Percentiles rank a stretch among this genome's conserved stretches.
Conservation (phyloP, 164 flowering plant species). For the Euptelea pleiosperma region DNA sequence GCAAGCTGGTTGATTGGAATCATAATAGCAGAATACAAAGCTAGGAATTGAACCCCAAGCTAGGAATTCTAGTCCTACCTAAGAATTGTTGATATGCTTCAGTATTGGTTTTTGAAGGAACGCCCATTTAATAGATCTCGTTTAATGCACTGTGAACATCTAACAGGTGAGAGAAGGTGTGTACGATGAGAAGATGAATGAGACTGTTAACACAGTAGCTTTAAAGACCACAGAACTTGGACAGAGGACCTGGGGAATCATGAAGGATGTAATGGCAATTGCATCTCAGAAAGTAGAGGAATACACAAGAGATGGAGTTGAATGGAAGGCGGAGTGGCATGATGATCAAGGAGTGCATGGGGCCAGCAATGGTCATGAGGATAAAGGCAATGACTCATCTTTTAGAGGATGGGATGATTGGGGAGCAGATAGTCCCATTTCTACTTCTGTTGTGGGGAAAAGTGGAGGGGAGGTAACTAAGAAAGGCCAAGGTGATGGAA, state of each 20-base stretch:
- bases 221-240: slow-evolving; percentile 21
- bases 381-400: background rate
- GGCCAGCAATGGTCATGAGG: slow-evolving; percentile 1
- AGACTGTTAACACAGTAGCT: slow-evolving; percentile 16
- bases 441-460: background rate
- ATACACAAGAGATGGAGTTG: slow-evolving; percentile 14
- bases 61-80: no score
- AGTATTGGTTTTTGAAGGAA: background rate
- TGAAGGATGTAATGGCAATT: slow-evolving; percentile 21
- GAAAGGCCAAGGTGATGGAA: slow-evolving; percentile 12
- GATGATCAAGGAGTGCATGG: background rate
- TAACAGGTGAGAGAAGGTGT: slow-evolving; percentile 20
- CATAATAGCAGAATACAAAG: no score
- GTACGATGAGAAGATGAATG: slow-evolving; percentile 19
- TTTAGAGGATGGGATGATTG: slow-evolving; percentile 23
- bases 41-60: no score
- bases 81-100: no score
- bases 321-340: background rate
- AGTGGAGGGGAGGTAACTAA: background rate
- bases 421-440: slow-evolving; percentile 15
- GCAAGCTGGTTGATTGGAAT: no score
- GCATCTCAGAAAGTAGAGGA: slow-evolving; percentile 22
- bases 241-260: slow-evolving; percentile 22
- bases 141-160: background rate
- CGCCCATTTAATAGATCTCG: background rate